Evolutionary conservation across 2,329 filamentous ascomycete genomes (phyloP).

Genomic region (Dichotomopilus funicola): DNA sequence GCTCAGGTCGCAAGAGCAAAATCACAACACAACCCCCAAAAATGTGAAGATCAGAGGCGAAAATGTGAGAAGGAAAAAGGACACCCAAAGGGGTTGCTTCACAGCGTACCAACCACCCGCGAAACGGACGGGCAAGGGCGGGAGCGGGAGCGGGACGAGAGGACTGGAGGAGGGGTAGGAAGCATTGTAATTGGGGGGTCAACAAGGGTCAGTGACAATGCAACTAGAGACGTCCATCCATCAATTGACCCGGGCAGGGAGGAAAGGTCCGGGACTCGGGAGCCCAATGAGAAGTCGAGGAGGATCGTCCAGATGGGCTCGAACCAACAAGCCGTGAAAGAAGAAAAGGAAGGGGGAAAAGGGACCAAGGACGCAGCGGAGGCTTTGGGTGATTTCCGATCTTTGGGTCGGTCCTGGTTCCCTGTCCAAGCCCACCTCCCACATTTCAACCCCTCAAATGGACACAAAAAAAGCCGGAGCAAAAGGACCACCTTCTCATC

Average conservation of each 20-base stretch:
- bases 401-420: background rate
- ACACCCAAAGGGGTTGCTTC: background rate
- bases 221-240: background rate
- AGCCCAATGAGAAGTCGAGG: background rate
- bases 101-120: no score
- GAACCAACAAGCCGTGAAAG: background rate
- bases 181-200: conserved; percentile 1
- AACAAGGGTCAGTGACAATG: background rate
- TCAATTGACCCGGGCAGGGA: background rate
- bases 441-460: background rate
- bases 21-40: no score
- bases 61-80: background rate
- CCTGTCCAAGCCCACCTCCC: background rate
- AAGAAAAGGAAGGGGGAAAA: background rate
- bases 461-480: background rate
- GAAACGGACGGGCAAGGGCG: conserved; percentile 1
- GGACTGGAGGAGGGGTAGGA: background rate
- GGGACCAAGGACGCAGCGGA: no score
- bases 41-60: no score
- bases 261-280: conserved; percentile 4
- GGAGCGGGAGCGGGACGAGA: conserved; percentile 8
- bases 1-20: no score
- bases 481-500: no score
- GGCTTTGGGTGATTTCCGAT: background rate
- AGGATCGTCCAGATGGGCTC: background rate